Evolutionary conservation across 768 basidiomycete species (phyloP).

Genomic region (Boletus sp.): DNA sequence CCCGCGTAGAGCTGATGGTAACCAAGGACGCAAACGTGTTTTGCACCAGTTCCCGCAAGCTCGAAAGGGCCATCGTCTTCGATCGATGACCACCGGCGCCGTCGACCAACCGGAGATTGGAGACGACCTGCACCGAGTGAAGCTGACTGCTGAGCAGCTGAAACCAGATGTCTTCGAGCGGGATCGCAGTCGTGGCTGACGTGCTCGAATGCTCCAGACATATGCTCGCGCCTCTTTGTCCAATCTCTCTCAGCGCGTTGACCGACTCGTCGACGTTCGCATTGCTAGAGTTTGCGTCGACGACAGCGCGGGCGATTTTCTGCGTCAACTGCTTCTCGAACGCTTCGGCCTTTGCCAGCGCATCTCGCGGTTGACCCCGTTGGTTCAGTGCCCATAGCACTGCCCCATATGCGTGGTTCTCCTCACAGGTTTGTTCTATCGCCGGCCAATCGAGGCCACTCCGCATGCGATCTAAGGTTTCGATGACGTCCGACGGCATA

Average conservation of each 20-base stretch:
- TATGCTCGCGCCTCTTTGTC: constrained; percentile 59
- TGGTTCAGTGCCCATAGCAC: constrained; percentile 79
- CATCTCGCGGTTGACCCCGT: constrained; percentile 58
- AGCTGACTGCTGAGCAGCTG: constrained; percentile 81
- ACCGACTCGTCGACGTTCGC: constrained; percentile 36
- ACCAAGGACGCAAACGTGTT: constrained; percentile 82
- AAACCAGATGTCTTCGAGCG: constrained; percentile 88
- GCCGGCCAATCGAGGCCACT: constrained; percentile 55
- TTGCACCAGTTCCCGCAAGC: constrained; percentile 75
- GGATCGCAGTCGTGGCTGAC: constrained; percentile 38
- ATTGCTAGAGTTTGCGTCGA: constrained; percentile 14
- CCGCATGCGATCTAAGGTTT: constrained; percentile 52
- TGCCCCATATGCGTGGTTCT: constrained; percentile 64
- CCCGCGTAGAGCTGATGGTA: constrained; percentile 73
- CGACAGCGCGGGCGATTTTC: constrained; percentile 41
- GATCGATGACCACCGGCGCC: constrained; percentile 18
- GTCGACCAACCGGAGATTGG: constrained; percentile 38
- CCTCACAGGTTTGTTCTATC: constrained; percentile 64
- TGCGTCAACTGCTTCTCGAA: constrained; percentile 55
- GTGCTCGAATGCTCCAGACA: constrained; percentile 66
- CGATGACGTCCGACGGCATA: constrained; percentile 61
- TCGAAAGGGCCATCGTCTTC: constrained; percentile 36
- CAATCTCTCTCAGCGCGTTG: constrained; percentile 55
- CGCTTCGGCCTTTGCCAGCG: constrained; percentile 62
- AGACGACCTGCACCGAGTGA: constrained; percentile 69